These are phyloP conservation scores for Fennellomyces sp. DNA, from an alignment of 371 early-diverging fungal species.

Conservation along the genomic window DNA sequence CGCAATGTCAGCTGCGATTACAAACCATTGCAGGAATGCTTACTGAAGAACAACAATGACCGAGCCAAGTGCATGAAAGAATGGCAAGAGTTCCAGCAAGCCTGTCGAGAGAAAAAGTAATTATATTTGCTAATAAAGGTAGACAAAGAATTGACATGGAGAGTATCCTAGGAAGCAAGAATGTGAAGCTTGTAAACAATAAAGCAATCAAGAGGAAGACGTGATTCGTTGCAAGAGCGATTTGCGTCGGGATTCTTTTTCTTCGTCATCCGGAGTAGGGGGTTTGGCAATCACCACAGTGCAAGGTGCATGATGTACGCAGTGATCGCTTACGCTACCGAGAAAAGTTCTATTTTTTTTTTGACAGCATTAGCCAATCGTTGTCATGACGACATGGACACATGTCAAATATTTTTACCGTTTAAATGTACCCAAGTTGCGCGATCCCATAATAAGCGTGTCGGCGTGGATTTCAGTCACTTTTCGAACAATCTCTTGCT, in stretches of 20 bases:
- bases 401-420: conserved; percentile 24
- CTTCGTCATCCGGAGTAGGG: conserved; percentile 3
- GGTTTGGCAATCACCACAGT: conserved; percentile 49
- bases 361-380: no score
- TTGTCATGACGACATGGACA: no score
- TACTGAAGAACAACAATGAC: conserved; percentile 55
- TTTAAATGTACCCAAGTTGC: conserved; percentile 57
- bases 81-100: conserved; percentile 63
- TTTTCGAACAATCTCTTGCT: conserved; percentile 57
- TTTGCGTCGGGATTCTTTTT: not conserved
- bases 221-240: conserved; percentile 11
- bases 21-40: conserved; percentile 10
- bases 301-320: conserved; percentile 53
- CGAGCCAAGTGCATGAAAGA: conserved; percentile 63
- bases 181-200: conserved; percentile 22
- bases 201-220: not conserved
- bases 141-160: not conserved
- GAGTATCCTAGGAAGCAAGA: conserved; percentile 12
- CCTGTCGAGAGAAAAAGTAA: conserved; percentile 41
- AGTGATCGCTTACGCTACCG: conserved; percentile 61
- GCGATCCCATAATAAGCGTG: conserved; percentile 60
- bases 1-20: conserved; percentile 7
- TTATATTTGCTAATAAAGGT: not conserved
- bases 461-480: conserved; percentile 56
- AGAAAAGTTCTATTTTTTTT: conserved; percentile 40